phyloP scores from a whole-genome alignment of 345 rosid species.

The Eucalyptus tenuipes region DNA sequence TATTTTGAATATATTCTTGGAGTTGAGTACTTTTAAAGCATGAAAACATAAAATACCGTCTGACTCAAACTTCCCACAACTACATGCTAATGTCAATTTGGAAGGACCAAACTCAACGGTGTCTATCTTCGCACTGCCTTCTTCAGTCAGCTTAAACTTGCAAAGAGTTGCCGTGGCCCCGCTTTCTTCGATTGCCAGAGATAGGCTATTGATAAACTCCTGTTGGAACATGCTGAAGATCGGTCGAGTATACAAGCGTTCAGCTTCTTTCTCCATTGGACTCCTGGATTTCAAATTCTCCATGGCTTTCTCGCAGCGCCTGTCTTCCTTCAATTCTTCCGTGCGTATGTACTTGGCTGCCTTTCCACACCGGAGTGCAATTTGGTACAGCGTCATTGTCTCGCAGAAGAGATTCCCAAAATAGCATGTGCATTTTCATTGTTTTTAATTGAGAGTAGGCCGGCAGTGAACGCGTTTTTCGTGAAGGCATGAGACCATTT shows the following conservation, averaged over 20 bases:
- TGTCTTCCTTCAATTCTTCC: not conserved
- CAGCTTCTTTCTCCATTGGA: rapidly evolving
- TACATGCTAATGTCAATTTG: not conserved
- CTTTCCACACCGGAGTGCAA: rapidly evolving
- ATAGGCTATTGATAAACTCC: not conserved
- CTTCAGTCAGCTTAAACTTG: not conserved
- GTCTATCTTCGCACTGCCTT: too few relatives aligned
- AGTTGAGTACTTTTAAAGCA: not conserved
- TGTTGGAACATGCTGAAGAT: not conserved
- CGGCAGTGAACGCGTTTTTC: rapidly evolving
- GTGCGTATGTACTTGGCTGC: rapidly evolving
- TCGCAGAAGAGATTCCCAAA: rapidly evolving
- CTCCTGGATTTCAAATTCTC: too few relatives aligned
- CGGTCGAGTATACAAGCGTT: not conserved
- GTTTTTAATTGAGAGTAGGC: rapidly evolving
- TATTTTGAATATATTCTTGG: not conserved
- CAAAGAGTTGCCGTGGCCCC: rapidly evolving
- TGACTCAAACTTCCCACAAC: not conserved
- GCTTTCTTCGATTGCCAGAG: not conserved
- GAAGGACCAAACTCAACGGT: not conserved
- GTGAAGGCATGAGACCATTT: not conserved
- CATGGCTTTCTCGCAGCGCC: rapidly evolving
- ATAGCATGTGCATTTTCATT: rapidly evolving
- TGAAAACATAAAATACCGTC: not conserved
- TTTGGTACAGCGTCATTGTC: not conserved